Conservation (phyloP, 1,284 basidiomycete species). For the Wallemia hederae region DNA sequence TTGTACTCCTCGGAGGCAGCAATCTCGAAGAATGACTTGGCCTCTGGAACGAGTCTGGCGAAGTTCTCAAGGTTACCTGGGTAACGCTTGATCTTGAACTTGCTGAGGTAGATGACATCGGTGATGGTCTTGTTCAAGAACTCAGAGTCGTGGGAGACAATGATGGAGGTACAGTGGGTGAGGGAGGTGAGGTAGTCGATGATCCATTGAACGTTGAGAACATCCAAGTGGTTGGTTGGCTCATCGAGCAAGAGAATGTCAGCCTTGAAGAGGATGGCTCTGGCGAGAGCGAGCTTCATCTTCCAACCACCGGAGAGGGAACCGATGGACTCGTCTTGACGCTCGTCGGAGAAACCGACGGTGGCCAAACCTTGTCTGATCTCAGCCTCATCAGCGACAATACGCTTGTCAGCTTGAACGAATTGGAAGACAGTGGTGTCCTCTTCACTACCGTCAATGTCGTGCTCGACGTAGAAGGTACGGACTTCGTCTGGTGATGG, state of each 20-base stretch:
- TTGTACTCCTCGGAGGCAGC: conserved; percentile 80
- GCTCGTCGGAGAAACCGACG: conserved; percentile 68
- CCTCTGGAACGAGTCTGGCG: conserved; percentile 79
- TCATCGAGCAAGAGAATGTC: conserved; percentile 90
- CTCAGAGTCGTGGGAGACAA: conserved; percentile 92
- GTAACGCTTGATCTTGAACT: conserved; percentile 95
- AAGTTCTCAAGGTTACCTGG: conserved; percentile 91
- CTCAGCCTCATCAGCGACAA: conserved; percentile 40
- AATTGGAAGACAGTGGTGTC: conserved; percentile 72
- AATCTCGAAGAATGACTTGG: conserved; percentile 90
- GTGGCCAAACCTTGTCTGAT: conserved; percentile 49
- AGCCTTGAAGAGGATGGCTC: conserved; percentile 96
- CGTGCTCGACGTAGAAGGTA: conserved; percentile 97
- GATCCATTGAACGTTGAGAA: conserved; percentile 87
- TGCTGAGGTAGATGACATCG: conserved; percentile 93
- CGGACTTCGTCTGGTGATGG: conserved; percentile 81
- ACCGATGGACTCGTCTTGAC: conserved; percentile 60
- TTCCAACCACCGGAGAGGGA: conserved; percentile 98
- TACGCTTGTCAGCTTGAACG: conserved; percentile 59
- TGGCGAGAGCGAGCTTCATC: conserved; percentile 97
- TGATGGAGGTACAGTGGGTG: conserved; percentile 81
- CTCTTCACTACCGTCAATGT: conserved; percentile 82
- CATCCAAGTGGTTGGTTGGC: conserved; percentile 93
- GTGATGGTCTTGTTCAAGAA: conserved; percentile 99
- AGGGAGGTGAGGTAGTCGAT: conserved; percentile 75